Evolutionary conservation across 2,329 filamentous ascomycete species (phyloP).

Genomic region (Hypoxylon sp.): DNA sequence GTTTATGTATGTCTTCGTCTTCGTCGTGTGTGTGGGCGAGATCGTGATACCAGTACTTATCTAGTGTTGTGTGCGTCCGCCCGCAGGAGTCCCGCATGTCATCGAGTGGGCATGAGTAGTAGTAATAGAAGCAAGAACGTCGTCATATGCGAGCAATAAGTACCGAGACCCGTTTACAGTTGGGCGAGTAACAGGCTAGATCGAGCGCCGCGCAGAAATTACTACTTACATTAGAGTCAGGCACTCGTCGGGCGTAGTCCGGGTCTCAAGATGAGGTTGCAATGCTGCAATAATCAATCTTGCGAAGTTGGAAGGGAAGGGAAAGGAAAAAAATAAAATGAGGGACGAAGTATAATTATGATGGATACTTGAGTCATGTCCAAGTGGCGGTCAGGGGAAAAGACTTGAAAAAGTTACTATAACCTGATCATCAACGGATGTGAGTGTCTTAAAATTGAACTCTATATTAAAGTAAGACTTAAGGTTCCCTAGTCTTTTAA

Average conservation of each 20-base stretch:
- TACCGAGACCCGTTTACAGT: constrained; percentile 12
- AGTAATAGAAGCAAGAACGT: constrained; percentile 16
- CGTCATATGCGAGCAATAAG: constrained; percentile 30
- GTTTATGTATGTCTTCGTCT: neutral
- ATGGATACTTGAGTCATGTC: constrained; percentile 35
- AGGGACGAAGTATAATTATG: constrained; percentile 27
- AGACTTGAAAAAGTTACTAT: constrained; percentile 21
- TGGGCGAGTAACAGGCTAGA: constrained; percentile 17
- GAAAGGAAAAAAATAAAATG: neutral
- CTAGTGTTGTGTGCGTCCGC: constrained; percentile 14
- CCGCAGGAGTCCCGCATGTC: constrained; percentile 22
- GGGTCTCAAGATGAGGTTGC: constrained; percentile 30
- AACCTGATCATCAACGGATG: constrained; percentile 8
- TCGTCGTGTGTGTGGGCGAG: constrained; percentile 10
- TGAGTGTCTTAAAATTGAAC: constrained; percentile 6
- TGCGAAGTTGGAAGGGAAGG: constrained; percentile 9
- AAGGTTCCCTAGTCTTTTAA: constrained; percentile 21
- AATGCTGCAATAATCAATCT: constrained; percentile 25
- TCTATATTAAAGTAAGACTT: constrained; percentile 20
- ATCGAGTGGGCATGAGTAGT: constrained; percentile 19
- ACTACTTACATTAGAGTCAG: constrained; percentile 37
- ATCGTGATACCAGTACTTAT: constrained; percentile 13
- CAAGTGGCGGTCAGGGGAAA: constrained; percentile 39
- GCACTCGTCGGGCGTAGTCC: constrained; percentile 35
- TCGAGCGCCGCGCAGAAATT: constrained; percentile 25